A percentile compares a stretch with the other conserved stretches of the same genome.
phyloP scores from a whole-genome alignment of 202 grass and related monocot species.

The Saccharum hybrid region DNA sequence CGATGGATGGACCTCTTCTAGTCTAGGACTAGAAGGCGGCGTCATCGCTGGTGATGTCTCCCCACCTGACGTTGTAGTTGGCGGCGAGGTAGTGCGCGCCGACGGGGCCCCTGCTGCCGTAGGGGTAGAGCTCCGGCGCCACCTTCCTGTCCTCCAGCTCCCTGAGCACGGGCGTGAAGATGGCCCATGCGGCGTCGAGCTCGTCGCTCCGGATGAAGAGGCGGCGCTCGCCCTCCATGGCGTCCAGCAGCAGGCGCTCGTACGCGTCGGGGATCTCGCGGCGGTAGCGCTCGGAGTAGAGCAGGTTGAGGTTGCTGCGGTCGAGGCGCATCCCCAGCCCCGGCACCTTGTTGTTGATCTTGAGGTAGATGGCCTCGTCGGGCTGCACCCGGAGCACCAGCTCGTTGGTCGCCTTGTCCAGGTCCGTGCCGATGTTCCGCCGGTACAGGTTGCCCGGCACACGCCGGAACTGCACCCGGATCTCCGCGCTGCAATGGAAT shows the following conservation, averaged over 20 bases:
- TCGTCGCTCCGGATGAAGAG: slow-evolving; percentile 98
- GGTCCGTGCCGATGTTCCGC: slow-evolving; percentile 51
- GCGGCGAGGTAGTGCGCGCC: slow-evolving; percentile 92
- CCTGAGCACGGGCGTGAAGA: slow-evolving; percentile 83
- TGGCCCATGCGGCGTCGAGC: slow-evolving; percentile 85
- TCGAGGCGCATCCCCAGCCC: slow-evolving; percentile 88
- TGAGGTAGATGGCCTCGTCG: slow-evolving; percentile 95
- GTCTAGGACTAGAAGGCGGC: slow-evolving; percentile 30
- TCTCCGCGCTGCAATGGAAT: slow-evolving; percentile 63
- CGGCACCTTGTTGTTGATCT: slow-evolving; percentile 91
- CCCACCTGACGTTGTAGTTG: slow-evolving; percentile 82
- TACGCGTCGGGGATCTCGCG: slow-evolving; percentile 92
- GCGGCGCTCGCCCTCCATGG: slow-evolving; percentile 77
- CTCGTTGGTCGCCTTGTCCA: slow-evolving; percentile 85
- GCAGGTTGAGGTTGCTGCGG: slow-evolving; percentile 83
- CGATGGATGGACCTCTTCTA: too few relatives aligned
- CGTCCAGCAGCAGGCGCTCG: slow-evolving; percentile 85
- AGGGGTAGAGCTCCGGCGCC: slow-evolving; percentile 88
- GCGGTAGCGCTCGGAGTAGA: slow-evolving; percentile 67
- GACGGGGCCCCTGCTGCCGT: slow-evolving; percentile 85
- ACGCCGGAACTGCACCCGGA: slow-evolving; percentile 90
- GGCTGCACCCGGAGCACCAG: slow-evolving; percentile 91
- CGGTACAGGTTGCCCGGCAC: slow-evolving; percentile 91
- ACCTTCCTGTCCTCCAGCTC: slow-evolving; percentile 69
- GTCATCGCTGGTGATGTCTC: slow-evolving; percentile 71